These are phyloP conservation scores for Picochlorum sp. DNA, from an alignment of 139 green algal species.

Conservation along the genomic window DNA sequence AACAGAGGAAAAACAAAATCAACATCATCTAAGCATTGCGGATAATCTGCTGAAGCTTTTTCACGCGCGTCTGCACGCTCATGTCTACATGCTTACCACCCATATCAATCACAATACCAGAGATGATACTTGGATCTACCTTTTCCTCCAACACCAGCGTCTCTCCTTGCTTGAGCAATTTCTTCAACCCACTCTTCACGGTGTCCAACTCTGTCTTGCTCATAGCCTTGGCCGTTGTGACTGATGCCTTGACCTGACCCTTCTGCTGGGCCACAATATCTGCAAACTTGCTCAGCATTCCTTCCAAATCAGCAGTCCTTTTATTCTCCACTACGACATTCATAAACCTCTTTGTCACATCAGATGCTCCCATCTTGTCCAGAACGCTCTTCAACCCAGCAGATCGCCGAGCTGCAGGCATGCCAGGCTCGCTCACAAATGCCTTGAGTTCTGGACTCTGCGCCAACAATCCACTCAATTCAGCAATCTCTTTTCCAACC, in stretches of 20 bases:
- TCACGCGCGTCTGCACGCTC: slow-evolving; percentile 45
- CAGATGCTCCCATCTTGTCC: slow-evolving; percentile 28
- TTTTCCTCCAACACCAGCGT: slow-evolving; percentile 40
- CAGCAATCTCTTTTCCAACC: slow-evolving; percentile 38
- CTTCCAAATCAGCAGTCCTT: slow-evolving; percentile 39
- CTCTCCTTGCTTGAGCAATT: slow-evolving; percentile 48
- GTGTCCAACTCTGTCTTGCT: slow-evolving; percentile 38
- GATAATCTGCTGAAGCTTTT: slow-evolving; percentile 47
- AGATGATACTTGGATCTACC: slow-evolving; percentile 64
- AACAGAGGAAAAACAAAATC: neutral
- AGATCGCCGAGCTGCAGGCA: slow-evolving; percentile 27
- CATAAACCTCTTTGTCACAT: slow-evolving; percentile 52
- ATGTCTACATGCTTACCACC: slow-evolving; percentile 76
- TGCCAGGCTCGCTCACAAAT: slow-evolving; percentile 40
- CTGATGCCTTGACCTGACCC: slow-evolving; percentile 51
- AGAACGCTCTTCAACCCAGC: slow-evolving; percentile 31
- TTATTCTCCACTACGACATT: slow-evolving; percentile 50
- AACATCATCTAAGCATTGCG: neutral
- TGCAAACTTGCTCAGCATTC: slow-evolving; percentile 44
- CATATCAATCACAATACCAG: slow-evolving; percentile 64
- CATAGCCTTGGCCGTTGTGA: slow-evolving; percentile 53
- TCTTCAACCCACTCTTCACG: slow-evolving; percentile 42
- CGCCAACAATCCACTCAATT: slow-evolving; percentile 26
- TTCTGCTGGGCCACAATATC: slow-evolving; percentile 48
- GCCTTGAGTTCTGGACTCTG: slow-evolving; percentile 29